Percentiles rank a stretch among this genome's conserved stretches.
phyloP scores from a whole-genome alignment of 495 filamentous ascomycete genomes.

The Talaromyces trachyspermus region DNA sequence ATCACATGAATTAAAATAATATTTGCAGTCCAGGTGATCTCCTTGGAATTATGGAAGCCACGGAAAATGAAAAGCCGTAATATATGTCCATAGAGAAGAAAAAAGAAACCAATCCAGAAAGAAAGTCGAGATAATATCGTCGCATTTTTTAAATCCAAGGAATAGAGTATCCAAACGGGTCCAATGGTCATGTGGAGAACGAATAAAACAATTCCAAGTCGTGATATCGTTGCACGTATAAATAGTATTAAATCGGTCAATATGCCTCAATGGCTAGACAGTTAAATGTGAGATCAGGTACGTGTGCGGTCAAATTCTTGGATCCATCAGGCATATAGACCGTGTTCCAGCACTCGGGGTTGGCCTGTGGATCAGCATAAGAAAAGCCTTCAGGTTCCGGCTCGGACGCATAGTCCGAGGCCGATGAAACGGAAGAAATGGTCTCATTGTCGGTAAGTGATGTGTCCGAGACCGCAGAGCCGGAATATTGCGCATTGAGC shows the following conservation, averaged over 20 bases:
- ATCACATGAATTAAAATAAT: not conserved
- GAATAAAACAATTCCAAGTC: not conserved
- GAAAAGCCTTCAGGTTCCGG: constrained; percentile 22
- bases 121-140: not conserved
- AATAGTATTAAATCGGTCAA: not conserved
- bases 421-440: constrained; percentile 31
- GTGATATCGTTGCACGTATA: constrained; percentile 4
- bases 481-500: constrained; percentile 32
- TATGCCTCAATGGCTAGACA: constrained; percentile 3
- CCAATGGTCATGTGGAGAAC: not conserved
- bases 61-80: not conserved
- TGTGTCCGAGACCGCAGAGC: constrained; percentile 34
- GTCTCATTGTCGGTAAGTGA: constrained; percentile 36
- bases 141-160: not conserved
- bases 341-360: constrained; percentile 6
- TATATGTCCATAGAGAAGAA: not conserved
- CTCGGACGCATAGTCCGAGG: constrained; percentile 23
- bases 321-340: not conserved
- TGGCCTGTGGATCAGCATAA: constrained; percentile 6
- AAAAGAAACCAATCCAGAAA: not conserved
- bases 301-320: not conserved
- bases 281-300: constrained; percentile 3
- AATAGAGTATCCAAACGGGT: not conserved
- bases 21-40: not conserved
- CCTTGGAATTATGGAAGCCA: not conserved